phyloP scores from a whole-genome alignment of 768 basidiomycete species.

The Lentinula edodes region DNA sequence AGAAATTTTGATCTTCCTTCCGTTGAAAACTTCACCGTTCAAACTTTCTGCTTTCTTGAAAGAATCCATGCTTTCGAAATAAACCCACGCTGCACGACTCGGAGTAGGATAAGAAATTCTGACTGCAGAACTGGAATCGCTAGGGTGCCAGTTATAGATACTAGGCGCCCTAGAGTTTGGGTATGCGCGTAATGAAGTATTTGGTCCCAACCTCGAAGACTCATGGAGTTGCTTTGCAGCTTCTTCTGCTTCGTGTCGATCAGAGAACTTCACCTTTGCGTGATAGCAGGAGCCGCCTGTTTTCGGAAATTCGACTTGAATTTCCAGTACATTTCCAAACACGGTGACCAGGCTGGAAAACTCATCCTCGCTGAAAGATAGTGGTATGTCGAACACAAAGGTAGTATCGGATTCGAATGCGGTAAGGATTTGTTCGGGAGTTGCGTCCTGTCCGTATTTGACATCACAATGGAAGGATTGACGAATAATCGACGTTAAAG shows the following conservation, averaged over 20 bases:
- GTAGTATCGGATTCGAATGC: conserved; percentile 8
- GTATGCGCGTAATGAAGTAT: conserved; percentile 2
- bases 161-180: conserved; percentile 7
- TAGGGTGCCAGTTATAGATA: neutral
- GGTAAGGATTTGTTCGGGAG: conserved; percentile 6
- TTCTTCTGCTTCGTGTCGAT: neutral
- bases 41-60: conserved; percentile 39
- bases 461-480: conserved; percentile 4
- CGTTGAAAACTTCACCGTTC: conserved; percentile 30
- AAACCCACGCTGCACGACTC: conserved; percentile 36
- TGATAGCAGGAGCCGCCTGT: neutral
- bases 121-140: conserved; percentile 20
- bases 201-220: neutral
- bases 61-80: conserved; percentile 34
- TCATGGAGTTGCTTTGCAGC: neutral
- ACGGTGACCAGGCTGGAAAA: neutral
- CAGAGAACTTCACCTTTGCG: neutral
- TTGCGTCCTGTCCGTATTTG: conserved; percentile 5
- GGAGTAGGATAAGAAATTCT: conserved; percentile 43
- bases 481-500: neutral
- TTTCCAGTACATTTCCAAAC: conserved; percentile 2
- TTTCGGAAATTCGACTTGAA: neutral
- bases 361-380: neutral
- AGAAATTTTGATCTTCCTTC: conserved; percentile 32
- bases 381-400: neutral